Evolutionary conservation across 768 basidiomycete species (phyloP).

Genomic region (Xerocomellus intermedius): DNA sequence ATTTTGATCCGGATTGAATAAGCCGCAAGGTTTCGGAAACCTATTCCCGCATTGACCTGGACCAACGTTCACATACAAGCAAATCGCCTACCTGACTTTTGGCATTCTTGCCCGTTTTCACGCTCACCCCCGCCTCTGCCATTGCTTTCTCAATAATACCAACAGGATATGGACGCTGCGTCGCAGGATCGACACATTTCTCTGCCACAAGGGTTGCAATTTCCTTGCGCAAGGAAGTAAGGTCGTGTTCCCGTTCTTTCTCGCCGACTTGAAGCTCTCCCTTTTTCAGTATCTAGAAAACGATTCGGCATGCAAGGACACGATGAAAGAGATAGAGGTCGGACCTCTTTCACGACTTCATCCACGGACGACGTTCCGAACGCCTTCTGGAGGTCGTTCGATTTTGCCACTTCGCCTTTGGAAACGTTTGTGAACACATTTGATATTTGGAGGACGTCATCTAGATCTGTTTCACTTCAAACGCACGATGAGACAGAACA

Average conservation of each 20-base stretch:
- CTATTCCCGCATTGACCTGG: slow-evolving; percentile 36
- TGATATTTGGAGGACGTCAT: slow-evolving; percentile 94
- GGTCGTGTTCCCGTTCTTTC: slow-evolving; percentile 92
- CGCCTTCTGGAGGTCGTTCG: slow-evolving; percentile 86
- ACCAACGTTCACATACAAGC: not conserved
- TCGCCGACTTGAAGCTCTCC: slow-evolving; percentile 97
- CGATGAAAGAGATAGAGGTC: slow-evolving; percentile 5
- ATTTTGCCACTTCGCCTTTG: slow-evolving; percentile 91
- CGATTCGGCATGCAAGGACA: not conserved
- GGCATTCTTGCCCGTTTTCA: slow-evolving; percentile 83
- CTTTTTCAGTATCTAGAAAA: slow-evolving; percentile 82
- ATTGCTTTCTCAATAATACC: slow-evolving; percentile 98
- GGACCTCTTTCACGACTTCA: slow-evolving; percentile 80
- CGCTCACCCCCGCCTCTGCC: slow-evolving; percentile 91
- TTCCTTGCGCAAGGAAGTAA: slow-evolving; percentile 77
- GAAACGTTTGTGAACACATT: slow-evolving; percentile 96
- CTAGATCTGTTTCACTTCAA: slow-evolving; percentile 81
- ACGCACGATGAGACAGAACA: not conserved
- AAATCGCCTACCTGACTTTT: slow-evolving; percentile 76
- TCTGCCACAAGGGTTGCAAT: slow-evolving; percentile 94
- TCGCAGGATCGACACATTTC: slow-evolving; percentile 92
- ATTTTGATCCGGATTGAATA: slow-evolving; percentile 76
- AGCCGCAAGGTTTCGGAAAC: slow-evolving; percentile 87
- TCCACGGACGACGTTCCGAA: slow-evolving; percentile 75
- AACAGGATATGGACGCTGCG: slow-evolving; percentile 87